Evolutionary conservation across 192 early-diverging fungal species (phyloP).

Genomic region (Globomyces pollinis-pini): DNA sequence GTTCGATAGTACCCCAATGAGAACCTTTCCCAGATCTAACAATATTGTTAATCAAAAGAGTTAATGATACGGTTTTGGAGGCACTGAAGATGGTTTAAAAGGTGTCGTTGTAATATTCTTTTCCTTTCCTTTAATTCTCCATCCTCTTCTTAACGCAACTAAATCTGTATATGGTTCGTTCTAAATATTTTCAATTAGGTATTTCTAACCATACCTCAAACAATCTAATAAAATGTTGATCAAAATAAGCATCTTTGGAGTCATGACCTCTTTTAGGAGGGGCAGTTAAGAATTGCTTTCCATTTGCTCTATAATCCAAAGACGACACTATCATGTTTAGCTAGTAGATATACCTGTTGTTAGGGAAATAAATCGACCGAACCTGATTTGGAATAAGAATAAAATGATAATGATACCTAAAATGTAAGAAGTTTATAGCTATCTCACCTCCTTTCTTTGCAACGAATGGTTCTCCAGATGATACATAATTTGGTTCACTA

Average conservation of each 20-base stretch:
- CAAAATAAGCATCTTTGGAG: conserved; percentile 44
- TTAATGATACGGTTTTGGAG: conserved; percentile 42
- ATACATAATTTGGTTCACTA: conserved; percentile 43
- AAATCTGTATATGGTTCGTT: conserved; percentile 51
- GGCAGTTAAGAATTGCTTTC: conserved; percentile 47
- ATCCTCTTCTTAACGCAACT: conserved; percentile 34
- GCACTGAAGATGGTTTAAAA: conserved; percentile 45
- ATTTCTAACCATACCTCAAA: conserved; percentile 44
- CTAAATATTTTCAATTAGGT: conserved; percentile 16
- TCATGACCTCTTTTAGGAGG: conserved; percentile 45
- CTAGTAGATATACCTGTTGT: not conserved
- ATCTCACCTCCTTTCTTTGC: conserved; percentile 20
- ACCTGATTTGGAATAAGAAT: too few species aligned
- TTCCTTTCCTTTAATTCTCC: conserved; percentile 40
- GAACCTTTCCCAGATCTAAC: conserved; percentile 45
- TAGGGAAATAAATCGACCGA: not conserved
- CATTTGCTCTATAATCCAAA: conserved; percentile 34
- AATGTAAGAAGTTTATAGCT: too few species aligned
- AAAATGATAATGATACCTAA: conserved; percentile 9
- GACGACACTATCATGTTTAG: conserved; percentile 12
- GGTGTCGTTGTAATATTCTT: conserved; percentile 40
- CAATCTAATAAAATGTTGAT: conserved; percentile 38
- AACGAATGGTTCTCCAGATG: conserved; percentile 30
- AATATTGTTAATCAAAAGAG: not conserved
- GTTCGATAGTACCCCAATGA: conserved; percentile 45